Percentiles rank a stretch among this genome's conserved stretches.
Evolutionary conservation across 305 asterid species (phyloP).

Genomic region (Fraxinus albicans): DNA sequence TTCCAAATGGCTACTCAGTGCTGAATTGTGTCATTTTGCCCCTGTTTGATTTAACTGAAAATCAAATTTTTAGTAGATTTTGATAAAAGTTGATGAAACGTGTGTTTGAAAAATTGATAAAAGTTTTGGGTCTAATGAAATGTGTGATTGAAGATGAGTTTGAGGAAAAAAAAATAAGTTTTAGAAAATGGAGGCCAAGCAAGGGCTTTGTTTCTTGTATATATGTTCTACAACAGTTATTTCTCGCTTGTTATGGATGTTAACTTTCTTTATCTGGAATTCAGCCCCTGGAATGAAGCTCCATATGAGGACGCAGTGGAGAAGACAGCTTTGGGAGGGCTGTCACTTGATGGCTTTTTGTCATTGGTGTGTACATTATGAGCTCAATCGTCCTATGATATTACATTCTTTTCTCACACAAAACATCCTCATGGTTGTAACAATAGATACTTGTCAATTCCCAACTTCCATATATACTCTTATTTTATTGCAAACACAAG

Average conservation of each 20-base stretch:
- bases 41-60: neutral
- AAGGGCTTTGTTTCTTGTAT: neutral
- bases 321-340: slow-evolving; percentile 84
- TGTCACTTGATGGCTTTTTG: slow-evolving; percentile 80
- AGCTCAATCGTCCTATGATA: neutral
- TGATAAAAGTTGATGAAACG: neutral
- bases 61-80: neutral
- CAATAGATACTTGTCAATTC: neutral
- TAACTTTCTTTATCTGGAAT: slow-evolving; percentile 18
- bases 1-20: neutral
- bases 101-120: neutral
- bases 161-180: neutral
- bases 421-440: neutral
- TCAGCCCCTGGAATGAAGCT: slow-evolving; percentile 90
- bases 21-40: neutral
- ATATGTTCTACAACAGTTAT: slow-evolving; percentile 11
- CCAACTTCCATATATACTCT: neutral
- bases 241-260: slow-evolving; percentile 21
- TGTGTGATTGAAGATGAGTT: neutral
- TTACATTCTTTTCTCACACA: neutral
- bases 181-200: neutral
- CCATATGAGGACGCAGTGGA: slow-evolving; percentile 84
- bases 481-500: slow-evolving; percentile 1
- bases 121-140: neutral
- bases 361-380: slow-evolving; percentile 58